Base-by-base conservation (phyloP, 31 red algal species). In the Odonthalia washingtoniensis region DNA sequence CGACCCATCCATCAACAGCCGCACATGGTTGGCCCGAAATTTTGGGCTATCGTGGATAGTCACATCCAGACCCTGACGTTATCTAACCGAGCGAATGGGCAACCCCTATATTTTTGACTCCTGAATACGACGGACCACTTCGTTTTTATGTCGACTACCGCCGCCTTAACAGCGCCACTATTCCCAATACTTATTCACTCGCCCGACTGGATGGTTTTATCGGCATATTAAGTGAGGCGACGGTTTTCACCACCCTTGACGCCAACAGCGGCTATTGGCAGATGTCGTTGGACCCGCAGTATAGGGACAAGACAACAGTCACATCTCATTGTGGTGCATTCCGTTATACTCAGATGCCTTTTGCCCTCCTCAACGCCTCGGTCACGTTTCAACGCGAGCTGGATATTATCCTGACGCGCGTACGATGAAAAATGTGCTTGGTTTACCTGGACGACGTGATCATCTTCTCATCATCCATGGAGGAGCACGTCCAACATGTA, bases 361-460 rank as follows among this genome's bases (percentile, higher is more conserved):
- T 91, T 31, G 89, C 80, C 28, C 37, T 91, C 0, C 72, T 18
- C 34, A 91, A 85, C 35, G 89, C 80, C 2, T 72, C 52, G 0
- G 80, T 34, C 1, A 85, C 72, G 1, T 91, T 91, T 73, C 70
- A 91, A 46, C 67, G 81, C 2, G 80, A 70, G 1, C 5, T 78
- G 32, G 80, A 91, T 57, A 69, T n/a, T n/a, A n/a, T n/a, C n/a
- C n/a, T n/a, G n/a, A n/a, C n/a, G n/a, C n/a, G n/a, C n/a, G n/a
- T n/a, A 3, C 46, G 75, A 52, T 91, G 69, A 46, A 33, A 79
- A 28, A 69, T 65, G 30, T 12, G 49, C 18, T 26, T 91, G 14
- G 80, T 91, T 28, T 91, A 91, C 53, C 16, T 91, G 0, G 60
- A 79, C 36, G 72, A 65, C 61, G 72, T 60, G 0, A 21, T 87